phyloP scores from a whole-genome alignment of 495 filamentous ascomycete species.

The Poronia punctata region DNA sequence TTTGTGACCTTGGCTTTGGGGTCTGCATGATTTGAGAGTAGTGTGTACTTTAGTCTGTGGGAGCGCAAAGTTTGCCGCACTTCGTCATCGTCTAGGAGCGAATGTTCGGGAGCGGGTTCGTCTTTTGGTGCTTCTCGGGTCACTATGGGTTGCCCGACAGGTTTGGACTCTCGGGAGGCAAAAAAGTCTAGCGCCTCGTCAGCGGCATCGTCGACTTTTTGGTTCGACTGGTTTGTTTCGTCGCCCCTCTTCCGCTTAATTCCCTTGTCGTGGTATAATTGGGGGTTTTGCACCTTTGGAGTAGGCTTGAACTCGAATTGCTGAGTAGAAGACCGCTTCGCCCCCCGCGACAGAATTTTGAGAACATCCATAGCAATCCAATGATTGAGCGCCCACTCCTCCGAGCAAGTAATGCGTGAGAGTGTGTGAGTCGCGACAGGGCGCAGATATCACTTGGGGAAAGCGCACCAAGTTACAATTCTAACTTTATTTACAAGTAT shows the following conservation, averaged over 20 bases:
- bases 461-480: no score
- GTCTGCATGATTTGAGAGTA: slow-evolving; percentile 42
- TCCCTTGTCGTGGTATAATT: slow-evolving; percentile 44
- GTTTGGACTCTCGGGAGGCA: slow-evolving; percentile 24
- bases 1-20: slow-evolving; percentile 21
- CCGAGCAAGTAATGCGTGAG: neutral
- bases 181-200: slow-evolving; percentile 44
- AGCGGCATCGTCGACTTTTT: slow-evolving; percentile 19
- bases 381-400: no score
- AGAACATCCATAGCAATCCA: slow-evolving; percentile 53
- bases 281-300: slow-evolving; percentile 35
- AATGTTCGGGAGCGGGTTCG: slow-evolving; percentile 17
- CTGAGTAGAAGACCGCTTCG: slow-evolving; percentile 36
- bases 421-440: neutral
- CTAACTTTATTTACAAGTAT: no score
- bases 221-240: slow-evolving; percentile 17
- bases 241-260: slow-evolving; percentile 45
- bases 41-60: slow-evolving; percentile 81
- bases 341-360: slow-evolving; percentile 59
- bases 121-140: slow-evolving; percentile 10
- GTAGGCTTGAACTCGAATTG: slow-evolving; percentile 21
- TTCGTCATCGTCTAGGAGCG: slow-evolving; percentile 52
- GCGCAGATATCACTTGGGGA: no score
- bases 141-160: slow-evolving; percentile 9
- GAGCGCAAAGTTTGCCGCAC: slow-evolving; percentile 66